Evolutionary conservation across 1,284 basidiomycete species (phyloP).

Genomic region (Leccinum huronense): DNA sequence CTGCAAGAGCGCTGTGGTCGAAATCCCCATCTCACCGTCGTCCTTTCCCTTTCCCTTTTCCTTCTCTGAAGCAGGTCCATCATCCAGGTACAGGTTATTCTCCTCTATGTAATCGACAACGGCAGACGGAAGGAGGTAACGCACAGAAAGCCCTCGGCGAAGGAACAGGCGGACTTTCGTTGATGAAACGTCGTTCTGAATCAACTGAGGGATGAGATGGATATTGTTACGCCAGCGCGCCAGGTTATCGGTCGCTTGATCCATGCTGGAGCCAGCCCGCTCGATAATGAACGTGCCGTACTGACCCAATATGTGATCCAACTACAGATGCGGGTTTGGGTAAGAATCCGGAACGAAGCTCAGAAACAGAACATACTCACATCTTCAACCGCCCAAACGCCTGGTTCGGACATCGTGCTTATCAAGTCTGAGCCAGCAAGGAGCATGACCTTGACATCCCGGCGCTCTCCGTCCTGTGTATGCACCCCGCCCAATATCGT

Average conservation of each 20-base stretch:
- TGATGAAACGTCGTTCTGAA: conserved; percentile 97
- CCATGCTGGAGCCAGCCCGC: conserved; percentile 90
- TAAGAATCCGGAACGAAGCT: conserved; percentile 19
- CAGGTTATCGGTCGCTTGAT: conserved; percentile 73
- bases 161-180: conserved; percentile 94
- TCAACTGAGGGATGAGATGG: conserved; percentile 91
- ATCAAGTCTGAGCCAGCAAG: conserved; percentile 97
- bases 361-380: conserved; percentile 46
- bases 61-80: conserved; percentile 42
- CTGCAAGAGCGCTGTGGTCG: conserved; percentile 12
- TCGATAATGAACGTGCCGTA: conserved; percentile 97
- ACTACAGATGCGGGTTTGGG: conserved; percentile 42
- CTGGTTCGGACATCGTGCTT: conserved; percentile 98
- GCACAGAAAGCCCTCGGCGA: conserved; percentile 88
- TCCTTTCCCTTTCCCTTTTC: conserved; percentile 47
- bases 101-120: conserved; percentile 96
- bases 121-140: conserved; percentile 87
- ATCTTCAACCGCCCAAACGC: conserved; percentile 95
- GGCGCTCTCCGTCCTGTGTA: conserved; percentile 62
- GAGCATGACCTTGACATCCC: conserved; percentile 81
- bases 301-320: conserved; percentile 93
- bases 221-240: conserved; percentile 87
- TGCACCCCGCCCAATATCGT: conserved; percentile 70
- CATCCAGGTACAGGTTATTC: conserved; percentile 71
- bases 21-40: conserved; percentile 15